Evolutionary conservation across 257 asterid species (phyloP).

Genomic region (Lantana camara): DNA sequence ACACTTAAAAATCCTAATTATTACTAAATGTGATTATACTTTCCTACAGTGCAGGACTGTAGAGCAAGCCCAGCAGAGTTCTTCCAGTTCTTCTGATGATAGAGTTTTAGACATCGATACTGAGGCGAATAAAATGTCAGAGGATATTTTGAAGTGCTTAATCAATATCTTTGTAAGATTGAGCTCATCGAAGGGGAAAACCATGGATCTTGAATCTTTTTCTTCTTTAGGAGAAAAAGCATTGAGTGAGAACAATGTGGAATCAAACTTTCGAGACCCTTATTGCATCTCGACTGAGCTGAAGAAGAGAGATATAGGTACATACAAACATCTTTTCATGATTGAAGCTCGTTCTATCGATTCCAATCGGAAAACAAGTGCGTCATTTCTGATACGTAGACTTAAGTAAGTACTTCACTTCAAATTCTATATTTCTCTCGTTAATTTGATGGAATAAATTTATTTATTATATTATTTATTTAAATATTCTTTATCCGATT

Average conservation of each 20-base stretch:
- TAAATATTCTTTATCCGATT: conserved; percentile 9
- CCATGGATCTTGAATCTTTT: conserved; percentile 50
- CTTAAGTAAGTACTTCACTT: conserved; percentile 43
- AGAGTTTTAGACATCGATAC: conserved; percentile 42
- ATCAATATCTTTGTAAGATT: conserved; percentile 58
- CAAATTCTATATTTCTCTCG: neutral
- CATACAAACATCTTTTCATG: conserved; percentile 42
- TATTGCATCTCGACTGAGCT: conserved; percentile 37
- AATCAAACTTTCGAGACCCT: conserved; percentile 54
- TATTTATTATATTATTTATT: neutral
- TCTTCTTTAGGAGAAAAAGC: conserved; percentile 37
- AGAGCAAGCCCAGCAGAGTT: conserved; percentile 65
- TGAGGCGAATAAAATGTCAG: conserved; percentile 60
- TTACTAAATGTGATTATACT: conserved; percentile 22
- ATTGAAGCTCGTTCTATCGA: conserved; percentile 59
- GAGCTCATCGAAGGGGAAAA: conserved; percentile 63
- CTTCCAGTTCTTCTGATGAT: conserved; percentile 55
- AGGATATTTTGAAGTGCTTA: conserved; percentile 72
- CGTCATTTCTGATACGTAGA: conserved; percentile 56
- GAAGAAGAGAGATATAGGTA: conserved; percentile 53
- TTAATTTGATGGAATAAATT: neutral
- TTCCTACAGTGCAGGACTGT: conserved; percentile 59
- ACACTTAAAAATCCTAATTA: neutral
- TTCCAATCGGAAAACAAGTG: conserved; percentile 51
- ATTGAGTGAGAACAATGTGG: conserved; percentile 28